These are phyloP conservation scores for Aphanomyces cochlioides DNA, from an alignment of 352 stramenopile species.

Conservation along the genomic window DNA sequence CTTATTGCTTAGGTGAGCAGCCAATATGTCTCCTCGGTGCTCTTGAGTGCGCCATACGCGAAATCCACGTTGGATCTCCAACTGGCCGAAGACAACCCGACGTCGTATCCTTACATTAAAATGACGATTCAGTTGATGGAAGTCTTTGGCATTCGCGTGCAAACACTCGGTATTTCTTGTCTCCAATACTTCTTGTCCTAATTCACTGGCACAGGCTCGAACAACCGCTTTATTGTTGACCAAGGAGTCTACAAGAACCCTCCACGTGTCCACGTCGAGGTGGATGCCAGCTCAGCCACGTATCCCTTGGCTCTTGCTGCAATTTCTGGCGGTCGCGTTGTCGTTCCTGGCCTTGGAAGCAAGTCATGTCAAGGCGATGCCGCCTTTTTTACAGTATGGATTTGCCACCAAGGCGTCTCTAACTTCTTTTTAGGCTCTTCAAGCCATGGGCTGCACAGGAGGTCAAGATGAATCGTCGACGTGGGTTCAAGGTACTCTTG, in stretches of 20 bases:
- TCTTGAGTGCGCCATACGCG: constrained; percentile 92
- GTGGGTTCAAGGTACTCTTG: constrained; percentile 48
- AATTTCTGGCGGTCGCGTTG: constrained; percentile 94
- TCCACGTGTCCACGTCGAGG: constrained; percentile 81
- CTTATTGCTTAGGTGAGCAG: constrained; percentile 50
- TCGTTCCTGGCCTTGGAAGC: constrained; percentile 90
- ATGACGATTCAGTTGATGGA: constrained; percentile 95
- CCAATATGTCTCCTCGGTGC: constrained; percentile 96
- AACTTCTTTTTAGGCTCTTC: constrained; percentile 35
- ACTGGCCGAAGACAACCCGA: constrained; percentile 94
- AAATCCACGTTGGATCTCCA: constrained; percentile 74
- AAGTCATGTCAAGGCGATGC: constrained; percentile 94
- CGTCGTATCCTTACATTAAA: constrained; percentile 94
- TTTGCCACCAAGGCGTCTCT: background rate
- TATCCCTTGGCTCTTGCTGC: constrained; percentile 96
- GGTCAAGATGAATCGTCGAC: constrained; percentile 59
- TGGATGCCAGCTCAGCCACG: constrained; percentile 94
- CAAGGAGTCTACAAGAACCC: constrained; percentile 73
- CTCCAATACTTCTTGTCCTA: background rate
- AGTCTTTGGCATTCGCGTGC: constrained; percentile 92
- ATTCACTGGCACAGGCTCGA: constrained; percentile 30
- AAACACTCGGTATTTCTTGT: constrained; percentile 53
- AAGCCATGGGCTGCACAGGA: constrained; percentile 73
- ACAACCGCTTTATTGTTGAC: constrained; percentile 71
- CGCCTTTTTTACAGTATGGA: constrained; percentile 84